Percentiles rank a stretch among this genome's conserved stretches.
Conservation (phyloP, 2,329 filamentous ascomycete species). For the Magnaporthiopsis rhizophila region DNA sequence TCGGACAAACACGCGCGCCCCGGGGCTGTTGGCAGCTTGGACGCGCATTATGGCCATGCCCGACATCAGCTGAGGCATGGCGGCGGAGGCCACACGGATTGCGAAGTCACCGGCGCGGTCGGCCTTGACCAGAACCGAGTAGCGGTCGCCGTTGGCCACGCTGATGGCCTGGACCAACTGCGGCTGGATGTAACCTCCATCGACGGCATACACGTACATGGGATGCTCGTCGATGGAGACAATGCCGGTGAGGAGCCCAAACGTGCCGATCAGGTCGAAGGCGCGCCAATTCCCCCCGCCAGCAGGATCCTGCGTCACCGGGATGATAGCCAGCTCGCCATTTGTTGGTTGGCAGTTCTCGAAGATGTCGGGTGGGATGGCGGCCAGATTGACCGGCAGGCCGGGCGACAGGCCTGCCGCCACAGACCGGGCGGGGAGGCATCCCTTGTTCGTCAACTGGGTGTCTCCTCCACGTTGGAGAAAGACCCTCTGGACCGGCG, state of each 20-base stretch:
- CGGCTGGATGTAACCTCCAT: slow-evolving; percentile 46
- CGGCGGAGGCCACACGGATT: slow-evolving; percentile 42
- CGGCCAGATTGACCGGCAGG: slow-evolving; percentile 21
- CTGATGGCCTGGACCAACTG: slow-evolving; percentile 37
- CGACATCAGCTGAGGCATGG: slow-evolving; percentile 44
- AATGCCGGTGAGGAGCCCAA: slow-evolving; percentile 34
- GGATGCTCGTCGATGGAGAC: slow-evolving; percentile 45
- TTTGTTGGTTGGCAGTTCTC: slow-evolving; percentile 38
- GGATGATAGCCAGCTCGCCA: slow-evolving; percentile 34
- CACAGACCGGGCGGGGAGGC: slow-evolving; percentile 32
- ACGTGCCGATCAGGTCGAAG: slow-evolving; percentile 45
- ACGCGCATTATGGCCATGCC: slow-evolving; percentile 43
- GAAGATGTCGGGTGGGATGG: slow-evolving; percentile 34
- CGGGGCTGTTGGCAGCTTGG: slow-evolving; percentile 1
- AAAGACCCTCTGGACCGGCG: slow-evolving; percentile 21
- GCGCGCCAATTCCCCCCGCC: slow-evolving; percentile 36
- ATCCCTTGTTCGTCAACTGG: slow-evolving; percentile 34
- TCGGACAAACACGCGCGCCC: neutral
- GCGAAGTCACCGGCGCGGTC: slow-evolving; percentile 41
- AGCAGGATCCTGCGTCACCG: slow-evolving; percentile 19
- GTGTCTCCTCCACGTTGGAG: slow-evolving; percentile 21
- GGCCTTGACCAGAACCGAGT: slow-evolving; percentile 41
- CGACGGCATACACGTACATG: slow-evolving; percentile 46
- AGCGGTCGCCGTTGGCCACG: slow-evolving; percentile 44
- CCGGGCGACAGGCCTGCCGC: slow-evolving; percentile 22